A percentile compares a stretch with the other conserved stretches of the same genome.
These are phyloP conservation scores for Dothidotthia symphoricarpi DNA, from an alignment of 2,329 filamentous ascomycete genomes.

Conservation along the genomic window DNA sequence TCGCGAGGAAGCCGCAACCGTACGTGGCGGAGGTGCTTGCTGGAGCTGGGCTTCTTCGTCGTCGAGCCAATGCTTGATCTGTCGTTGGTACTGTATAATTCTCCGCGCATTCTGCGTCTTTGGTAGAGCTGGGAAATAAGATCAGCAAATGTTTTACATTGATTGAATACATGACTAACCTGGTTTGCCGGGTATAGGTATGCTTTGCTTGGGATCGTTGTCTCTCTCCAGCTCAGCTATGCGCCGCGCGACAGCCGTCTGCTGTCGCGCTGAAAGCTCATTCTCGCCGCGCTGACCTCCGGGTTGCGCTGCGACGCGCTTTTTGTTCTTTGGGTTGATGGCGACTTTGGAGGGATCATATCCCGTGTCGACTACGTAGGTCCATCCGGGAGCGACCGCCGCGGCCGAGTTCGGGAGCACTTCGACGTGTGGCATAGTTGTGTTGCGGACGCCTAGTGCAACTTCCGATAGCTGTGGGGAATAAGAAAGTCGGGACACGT, in stretches of 20 bases:
- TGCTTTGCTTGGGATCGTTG: conserved; percentile 58
- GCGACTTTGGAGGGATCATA: conserved; percentile 57
- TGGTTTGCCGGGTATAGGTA: conserved; percentile 36
- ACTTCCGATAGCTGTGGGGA: conserved; percentile 4
- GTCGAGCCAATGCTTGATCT: conserved; percentile 77
- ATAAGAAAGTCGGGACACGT: not conserved
- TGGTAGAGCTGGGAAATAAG: conserved; percentile 15
- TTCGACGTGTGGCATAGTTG: conserved; percentile 69
- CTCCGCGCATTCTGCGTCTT: conserved; percentile 66
- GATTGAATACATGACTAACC: conserved; percentile 8
- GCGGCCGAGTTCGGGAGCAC: conserved; percentile 71
- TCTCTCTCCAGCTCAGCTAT: conserved; percentile 77
- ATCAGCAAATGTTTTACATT: too few relatives aligned
- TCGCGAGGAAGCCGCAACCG: conserved; percentile 12
- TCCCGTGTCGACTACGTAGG: conserved; percentile 78
- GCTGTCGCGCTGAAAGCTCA: conserved; percentile 77
- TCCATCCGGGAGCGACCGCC: conserved; percentile 79
- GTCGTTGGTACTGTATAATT: conserved; percentile 78
- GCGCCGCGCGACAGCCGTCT: conserved; percentile 76
- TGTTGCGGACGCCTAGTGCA: conserved; percentile 1
- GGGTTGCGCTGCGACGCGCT: conserved; percentile 59
- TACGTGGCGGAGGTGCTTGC: conserved; percentile 20
- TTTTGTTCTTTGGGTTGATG: conserved; percentile 56
- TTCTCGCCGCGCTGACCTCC: conserved; percentile 40
- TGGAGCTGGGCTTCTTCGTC: conserved; percentile 67